phyloP scores from a whole-genome alignment of 225 moss, liverwort and hornwort species.

The Climacium dendroides region DNA sequence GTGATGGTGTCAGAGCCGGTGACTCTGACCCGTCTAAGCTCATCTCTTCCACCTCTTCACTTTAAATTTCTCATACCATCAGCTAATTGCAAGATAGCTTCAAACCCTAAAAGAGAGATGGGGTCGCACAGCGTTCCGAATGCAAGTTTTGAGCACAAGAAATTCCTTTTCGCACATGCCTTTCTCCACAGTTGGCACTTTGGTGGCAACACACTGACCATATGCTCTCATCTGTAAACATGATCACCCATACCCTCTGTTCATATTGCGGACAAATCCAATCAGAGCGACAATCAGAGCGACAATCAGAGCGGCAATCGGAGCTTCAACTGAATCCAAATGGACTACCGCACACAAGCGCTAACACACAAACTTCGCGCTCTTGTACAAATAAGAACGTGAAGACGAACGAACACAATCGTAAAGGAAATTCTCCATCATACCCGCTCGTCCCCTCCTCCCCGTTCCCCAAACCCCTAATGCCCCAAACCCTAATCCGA shows the following conservation, averaged over 20 bases:
- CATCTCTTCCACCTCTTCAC: constrained; percentile 18
- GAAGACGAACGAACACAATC: constrained; percentile 69
- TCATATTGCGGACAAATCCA: background rate
- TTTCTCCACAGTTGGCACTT: constrained; percentile 62
- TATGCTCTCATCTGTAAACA: constrained; percentile 66
- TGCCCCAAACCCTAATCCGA: constrained; percentile 16
- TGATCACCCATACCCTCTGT: background rate
- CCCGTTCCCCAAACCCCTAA: background rate
- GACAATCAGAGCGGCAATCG: background rate
- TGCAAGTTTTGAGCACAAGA: constrained; percentile 41
- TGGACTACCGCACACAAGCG: constrained; percentile 24
- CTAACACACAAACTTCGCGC: constrained; percentile 72
- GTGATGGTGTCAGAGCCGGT: constrained; percentile 35
- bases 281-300: background rate
- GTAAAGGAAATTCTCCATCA: constrained; percentile 54
- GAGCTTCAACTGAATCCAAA: background rate
- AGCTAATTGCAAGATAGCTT: background rate
- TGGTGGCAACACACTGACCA: constrained; percentile 62
- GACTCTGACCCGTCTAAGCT: constrained; percentile 55
- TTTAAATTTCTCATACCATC: background rate
- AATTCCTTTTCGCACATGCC: constrained; percentile 76
- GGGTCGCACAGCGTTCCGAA: constrained; percentile 34
- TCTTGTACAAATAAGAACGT: constrained; percentile 55
- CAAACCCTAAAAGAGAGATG: background rate
- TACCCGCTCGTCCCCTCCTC: background rate